These are phyloP conservation scores for Przewalskia tangutica DNA, from an alignment of 257 asterid genomes.

Conservation along the genomic window DNA sequence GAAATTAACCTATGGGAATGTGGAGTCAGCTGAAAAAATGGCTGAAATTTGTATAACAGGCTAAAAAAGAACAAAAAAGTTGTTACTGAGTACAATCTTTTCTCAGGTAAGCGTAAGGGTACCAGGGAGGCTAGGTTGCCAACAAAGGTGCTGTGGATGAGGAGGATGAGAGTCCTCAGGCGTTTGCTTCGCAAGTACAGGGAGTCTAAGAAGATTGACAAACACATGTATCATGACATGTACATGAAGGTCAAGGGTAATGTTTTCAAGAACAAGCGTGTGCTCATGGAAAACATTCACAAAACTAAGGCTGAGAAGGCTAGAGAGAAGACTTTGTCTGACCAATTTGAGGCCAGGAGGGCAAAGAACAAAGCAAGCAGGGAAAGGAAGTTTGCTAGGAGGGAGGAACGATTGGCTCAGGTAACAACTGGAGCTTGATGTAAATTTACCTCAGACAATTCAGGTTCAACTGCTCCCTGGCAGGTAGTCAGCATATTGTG, in stretches of 20 bases:
- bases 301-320: slow-evolving; percentile 98
- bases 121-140: slow-evolving; percentile 97
- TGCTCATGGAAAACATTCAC: slow-evolving; percentile 93
- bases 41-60: neutral
- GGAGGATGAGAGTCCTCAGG: slow-evolving; percentile 89
- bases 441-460: neutral
- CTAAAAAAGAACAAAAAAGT: neutral
- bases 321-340: slow-evolving; percentile 82
- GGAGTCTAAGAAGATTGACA: slow-evolving; percentile 88
- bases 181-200: slow-evolving; percentile 89
- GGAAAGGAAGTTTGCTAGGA: slow-evolving; percentile 81
- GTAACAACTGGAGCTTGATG: slow-evolving; percentile 16
- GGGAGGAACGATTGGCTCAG: slow-evolving; percentile 87
- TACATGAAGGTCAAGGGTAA: slow-evolving; percentile 98
- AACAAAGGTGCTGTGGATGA: slow-evolving; percentile 89
- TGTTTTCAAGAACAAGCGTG: slow-evolving; percentile 92
- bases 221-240: slow-evolving; percentile 97
- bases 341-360: slow-evolving; percentile 94
- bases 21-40: neutral
- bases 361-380: slow-evolving; percentile 97
- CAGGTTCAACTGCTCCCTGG: neutral
- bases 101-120: slow-evolving; percentile 90
- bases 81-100: neutral
- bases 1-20: neutral
- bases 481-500: slow-evolving; percentile 28